phyloP scores from a whole-genome alignment of 805 yeast species.

The Candida glaebosa region DNA sequence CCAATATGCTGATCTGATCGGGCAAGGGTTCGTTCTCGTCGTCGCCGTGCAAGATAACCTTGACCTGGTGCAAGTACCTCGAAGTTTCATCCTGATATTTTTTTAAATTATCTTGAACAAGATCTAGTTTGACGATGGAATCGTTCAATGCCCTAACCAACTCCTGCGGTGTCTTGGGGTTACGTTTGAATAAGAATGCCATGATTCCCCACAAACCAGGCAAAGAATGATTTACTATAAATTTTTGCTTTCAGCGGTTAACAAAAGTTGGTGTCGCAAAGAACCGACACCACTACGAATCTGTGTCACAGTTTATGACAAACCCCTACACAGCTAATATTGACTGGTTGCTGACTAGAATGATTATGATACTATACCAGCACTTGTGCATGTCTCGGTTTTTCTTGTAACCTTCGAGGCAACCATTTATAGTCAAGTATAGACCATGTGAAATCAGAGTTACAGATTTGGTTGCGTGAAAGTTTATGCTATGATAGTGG shows the following conservation, averaged over 20 bases:
- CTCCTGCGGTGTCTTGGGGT: constrained; percentile 87
- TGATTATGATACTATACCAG: no score
- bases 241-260: not conserved
- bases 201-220: no score
- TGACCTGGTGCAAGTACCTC: constrained; percentile 60
- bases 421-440: no score
- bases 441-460: no score
- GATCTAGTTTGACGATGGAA: constrained; percentile 60
- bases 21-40: constrained; percentile 61
- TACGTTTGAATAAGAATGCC: constrained; percentile 90
- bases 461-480: no score
- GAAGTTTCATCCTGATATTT: constrained; percentile 71
- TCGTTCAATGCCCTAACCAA: constrained; percentile 74
- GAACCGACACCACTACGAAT: not conserved
- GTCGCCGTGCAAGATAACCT: constrained; percentile 66
- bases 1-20: constrained; percentile 70
- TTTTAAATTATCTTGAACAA: constrained; percentile 24
- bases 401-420: no score
- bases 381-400: no score
- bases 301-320: not conserved
- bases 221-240: not conserved
- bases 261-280: not conserved
- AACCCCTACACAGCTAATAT: no score
- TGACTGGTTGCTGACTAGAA: not conserved
- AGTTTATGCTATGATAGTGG: no score